Base-by-base conservation (phyloP, 257 asterid genomes). In the Rehmannia glutinosa region DNA sequence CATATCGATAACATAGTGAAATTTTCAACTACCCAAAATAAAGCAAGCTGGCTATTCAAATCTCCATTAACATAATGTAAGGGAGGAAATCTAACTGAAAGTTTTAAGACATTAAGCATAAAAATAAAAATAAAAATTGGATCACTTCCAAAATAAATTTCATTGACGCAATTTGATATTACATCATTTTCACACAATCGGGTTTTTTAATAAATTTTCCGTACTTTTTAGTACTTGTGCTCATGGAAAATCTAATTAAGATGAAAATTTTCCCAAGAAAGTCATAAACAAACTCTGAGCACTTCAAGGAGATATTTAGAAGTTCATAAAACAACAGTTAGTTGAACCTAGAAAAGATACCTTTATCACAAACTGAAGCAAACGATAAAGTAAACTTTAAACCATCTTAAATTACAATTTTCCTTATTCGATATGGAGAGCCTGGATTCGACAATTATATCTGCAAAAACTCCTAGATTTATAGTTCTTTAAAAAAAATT, bases 311-410 rank as follows among this genome's bases (percentile, higher is more conserved):
- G 38, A 69, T 21, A 19, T 23, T 45, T 53, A 19, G 41, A 67
- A 72, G 42, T 25, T 43, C 21, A 65, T 47, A 53, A 20, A 78
- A 67, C 60, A 55, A 74, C 56, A 64, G 74, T 62, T 64, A 68
- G 63, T 71, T 60, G 73, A 70, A 64, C 79, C 52, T 61, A 53
- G 76, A 76, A 82, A 75, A 23, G 80, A 75, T 74, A 68, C 81
- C 82, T 87, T 84, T 75, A 62, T 73, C 74, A 25, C 75, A 64
- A 16, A 66, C 39, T 38, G 61, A 84, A 88, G 95, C 91, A 84
- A 86, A 71, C 59, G 60, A 65, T 74, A 62, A 81, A 84, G 86
- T 74, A 53, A 68, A 61, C 45, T 65, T 51, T 53, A 80, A 75
- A 66, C 79, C 45, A 75, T 71, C 80, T 64, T 70, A 73, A 71